A percentile compares a stretch with the other conserved stretches of the same genome.
Evolutionary conservation across 2,329 filamentous ascomycete genomes (phyloP).

Genomic region (Penicillium sp.): DNA sequence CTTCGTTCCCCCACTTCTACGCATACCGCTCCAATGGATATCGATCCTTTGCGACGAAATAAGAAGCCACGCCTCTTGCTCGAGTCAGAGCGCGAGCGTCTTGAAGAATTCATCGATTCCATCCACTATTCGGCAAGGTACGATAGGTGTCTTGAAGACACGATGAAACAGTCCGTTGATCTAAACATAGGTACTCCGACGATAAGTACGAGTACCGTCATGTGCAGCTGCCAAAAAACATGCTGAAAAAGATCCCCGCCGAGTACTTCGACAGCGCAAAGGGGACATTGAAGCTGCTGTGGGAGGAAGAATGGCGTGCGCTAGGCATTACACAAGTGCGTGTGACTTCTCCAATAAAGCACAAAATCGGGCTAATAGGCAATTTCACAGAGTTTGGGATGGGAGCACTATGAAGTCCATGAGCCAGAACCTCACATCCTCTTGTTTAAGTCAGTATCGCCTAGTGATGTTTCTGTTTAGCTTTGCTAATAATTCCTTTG

Average conservation of each 20-base stretch:
- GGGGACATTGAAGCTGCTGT: conserved; percentile 89
- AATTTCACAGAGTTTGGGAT: conserved; percentile 73
- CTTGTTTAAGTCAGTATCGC: conserved; percentile 78
- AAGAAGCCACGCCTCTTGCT: conserved; percentile 72
- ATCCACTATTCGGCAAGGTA: conserved; percentile 96
- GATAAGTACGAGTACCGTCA: conserved; percentile 93
- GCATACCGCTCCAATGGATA: conserved; percentile 37
- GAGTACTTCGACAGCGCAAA: conserved; percentile 86
- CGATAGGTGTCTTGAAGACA: conserved; percentile 23
- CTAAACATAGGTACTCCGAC: conserved; percentile 73
- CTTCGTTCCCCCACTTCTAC: not conserved
- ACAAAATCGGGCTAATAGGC: conserved; percentile 7
- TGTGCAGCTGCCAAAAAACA: conserved; percentile 93
- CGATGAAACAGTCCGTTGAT: conserved; percentile 14
- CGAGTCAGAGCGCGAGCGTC: conserved; percentile 70
- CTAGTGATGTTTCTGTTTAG: not conserved
- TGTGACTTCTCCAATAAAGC: not conserved
- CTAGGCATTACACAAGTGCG: conserved; percentile 91
- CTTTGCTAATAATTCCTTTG: not conserved
- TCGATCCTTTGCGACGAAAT: conserved; percentile 82
- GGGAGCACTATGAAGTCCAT: conserved; percentile 99
- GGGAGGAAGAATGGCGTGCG: conserved; percentile 98
- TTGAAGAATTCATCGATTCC: conserved; percentile 86
- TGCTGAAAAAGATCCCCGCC: conserved; percentile 94
- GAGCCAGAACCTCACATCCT: conserved; percentile 98